Percentiles rank a stretch among this genome's conserved stretches.
Conservation (phyloP, 495 filamentous ascomycete species). For the Penicillium verhagenii region DNA sequence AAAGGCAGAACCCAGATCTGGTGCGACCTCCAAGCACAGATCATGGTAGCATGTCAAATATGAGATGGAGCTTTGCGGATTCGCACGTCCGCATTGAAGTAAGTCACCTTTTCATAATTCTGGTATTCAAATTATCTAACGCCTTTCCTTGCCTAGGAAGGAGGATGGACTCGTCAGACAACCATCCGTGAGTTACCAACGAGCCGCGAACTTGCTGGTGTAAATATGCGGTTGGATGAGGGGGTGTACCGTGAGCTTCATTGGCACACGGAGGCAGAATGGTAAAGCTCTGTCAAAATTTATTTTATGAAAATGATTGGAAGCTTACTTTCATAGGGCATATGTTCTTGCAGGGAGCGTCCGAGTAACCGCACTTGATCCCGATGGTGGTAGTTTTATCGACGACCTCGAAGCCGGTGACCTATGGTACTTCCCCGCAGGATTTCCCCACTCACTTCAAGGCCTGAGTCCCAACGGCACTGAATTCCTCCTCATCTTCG, state of each 20-base stretch:
- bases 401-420: conserved; percentile 69
- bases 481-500: conserved; percentile 70
- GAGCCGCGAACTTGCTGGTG: conserved; percentile 60
- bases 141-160: conserved; percentile 43
- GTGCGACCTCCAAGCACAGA: conserved; percentile 66
- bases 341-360: conserved; percentile 55
- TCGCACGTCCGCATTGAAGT: conserved; percentile 66
- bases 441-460: conserved; percentile 68
- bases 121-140: neutral
- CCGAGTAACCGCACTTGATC: conserved; percentile 61
- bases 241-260: conserved; percentile 72
- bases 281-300: neutral
- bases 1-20: conserved; percentile 62
- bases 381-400: conserved; percentile 66
- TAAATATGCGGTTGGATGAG: conserved; percentile 66
- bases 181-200: conserved; percentile 59
- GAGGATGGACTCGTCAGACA: conserved; percentile 67
- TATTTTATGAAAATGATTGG: no score
- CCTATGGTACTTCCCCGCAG: conserved; percentile 74
- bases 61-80: conserved; percentile 68
- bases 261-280: conserved; percentile 73
- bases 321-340: conserved; percentile 38
- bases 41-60: conserved; percentile 58
- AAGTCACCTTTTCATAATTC: conserved; percentile 4
- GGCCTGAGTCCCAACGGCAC: conserved; percentile 64